A percentile compares a stretch with the other conserved stretches of the same genome.
These are phyloP conservation scores for Podospora conica DNA, from an alignment of 495 filamentous ascomycete species.

Conservation along the genomic window DNA sequence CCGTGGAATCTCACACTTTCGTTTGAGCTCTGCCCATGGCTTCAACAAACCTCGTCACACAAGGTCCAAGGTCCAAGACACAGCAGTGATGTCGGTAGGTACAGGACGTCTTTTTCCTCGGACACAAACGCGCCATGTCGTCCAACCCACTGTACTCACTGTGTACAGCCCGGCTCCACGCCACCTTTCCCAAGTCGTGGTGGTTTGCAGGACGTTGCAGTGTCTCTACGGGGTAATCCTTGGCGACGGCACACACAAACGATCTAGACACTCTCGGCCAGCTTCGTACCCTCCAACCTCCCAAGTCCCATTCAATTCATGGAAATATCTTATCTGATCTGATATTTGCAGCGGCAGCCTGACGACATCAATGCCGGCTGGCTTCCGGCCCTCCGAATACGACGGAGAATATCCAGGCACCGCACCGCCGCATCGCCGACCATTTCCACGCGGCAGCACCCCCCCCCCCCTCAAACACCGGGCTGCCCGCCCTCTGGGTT, in stretches of 20 bases:
- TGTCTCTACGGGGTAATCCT: neutral
- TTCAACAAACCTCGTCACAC: neutral
- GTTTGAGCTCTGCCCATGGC: neutral
- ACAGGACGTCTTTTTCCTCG: neutral
- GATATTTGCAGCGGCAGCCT: neutral
- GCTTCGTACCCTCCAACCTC: neutral
- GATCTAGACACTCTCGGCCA: neutral
- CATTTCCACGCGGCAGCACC: neutral
- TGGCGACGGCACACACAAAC: neutral
- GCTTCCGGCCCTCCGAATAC: neutral
- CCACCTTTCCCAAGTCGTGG: neutral
- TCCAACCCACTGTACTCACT: too few species aligned
- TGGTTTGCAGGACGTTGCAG: neutral
- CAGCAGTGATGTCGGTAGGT: neutral
- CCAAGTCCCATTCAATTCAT: neutral
- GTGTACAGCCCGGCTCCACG: neutral
- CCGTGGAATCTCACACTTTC: neutral
- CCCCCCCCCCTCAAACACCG: neutral
- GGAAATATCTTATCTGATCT: neutral
- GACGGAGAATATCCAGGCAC: neutral
- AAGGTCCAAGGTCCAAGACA: neutral
- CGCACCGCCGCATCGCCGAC: neutral
- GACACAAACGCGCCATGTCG: neutral
- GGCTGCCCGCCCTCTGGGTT: neutral
- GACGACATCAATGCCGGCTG: neutral